Evolutionary conservation across 805 yeast genomes (phyloP), one percentile per base, ranked within the genome.

Genomic region (Tetrapisispora arboricola): DNA sequence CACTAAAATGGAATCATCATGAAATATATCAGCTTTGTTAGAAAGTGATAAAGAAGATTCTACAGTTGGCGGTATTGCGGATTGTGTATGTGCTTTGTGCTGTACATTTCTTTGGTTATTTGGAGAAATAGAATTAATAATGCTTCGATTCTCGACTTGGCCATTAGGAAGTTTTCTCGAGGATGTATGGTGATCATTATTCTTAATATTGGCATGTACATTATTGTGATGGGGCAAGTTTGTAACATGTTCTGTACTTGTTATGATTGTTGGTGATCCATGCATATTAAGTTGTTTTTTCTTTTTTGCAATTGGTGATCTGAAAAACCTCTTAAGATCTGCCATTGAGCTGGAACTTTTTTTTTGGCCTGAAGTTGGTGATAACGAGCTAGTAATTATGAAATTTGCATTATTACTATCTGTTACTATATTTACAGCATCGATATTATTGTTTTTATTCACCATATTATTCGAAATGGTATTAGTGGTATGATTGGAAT

Each of bases 291-390:
- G 3, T 16, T 34, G 37, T 6, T 34, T 34, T 22, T 34, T 25
- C 28, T 17, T 37, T n/a, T 29, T 30, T 4, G 28, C 22, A 21
- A 37, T 37, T 5, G 33, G 33, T 27, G 32, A 39, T 54, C 83
- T 74, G 60, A 81, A 81, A 49, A 81, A 79, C 52, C 82, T 69
- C 54, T 80, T 81, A 58, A 81, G 64, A 49, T 80, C 86, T 19
- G 73, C 78, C 84, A 80, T 80, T 18, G 85, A 76, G 41, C 55
- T 54, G 18, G 48, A 39, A 25, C 46, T 44, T 41, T 51, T 54
- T 10, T 57, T 57, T 4, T 53, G 4, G 4, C 26, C 33, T 9
- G 34, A 21, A 6, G 15, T 19, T 3, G 31, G 34, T 3, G 38
- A 35, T 11, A 26, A 6, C 2, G 32, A 26, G n/a, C 22, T 35